phyloP scores from a whole-genome alignment of 805 yeast genomes.

The Pichia paraexigua region DNA sequence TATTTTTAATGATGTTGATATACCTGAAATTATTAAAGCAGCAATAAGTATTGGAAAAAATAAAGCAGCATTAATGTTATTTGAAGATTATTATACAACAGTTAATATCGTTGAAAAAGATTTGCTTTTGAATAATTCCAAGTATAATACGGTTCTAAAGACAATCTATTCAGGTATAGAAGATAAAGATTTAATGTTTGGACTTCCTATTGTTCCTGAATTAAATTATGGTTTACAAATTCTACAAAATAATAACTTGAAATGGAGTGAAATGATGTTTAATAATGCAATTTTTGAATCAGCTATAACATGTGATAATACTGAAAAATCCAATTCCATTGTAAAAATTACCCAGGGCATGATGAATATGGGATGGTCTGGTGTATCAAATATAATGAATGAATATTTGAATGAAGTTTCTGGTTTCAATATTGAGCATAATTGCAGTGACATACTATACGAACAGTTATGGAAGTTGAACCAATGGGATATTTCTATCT shows the following conservation, averaged over 20 bases:
- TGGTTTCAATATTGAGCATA: background rate
- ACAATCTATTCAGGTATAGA: conserved; percentile 44
- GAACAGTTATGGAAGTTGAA: conserved; percentile 72
- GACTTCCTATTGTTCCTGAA: conserved; percentile 53
- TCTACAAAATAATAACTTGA: conserved; percentile 26
- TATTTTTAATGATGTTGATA: conserved; percentile 28
- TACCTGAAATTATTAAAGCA: conserved; percentile 22
- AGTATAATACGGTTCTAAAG: conserved; percentile 16
- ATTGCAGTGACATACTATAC: conserved; percentile 28
- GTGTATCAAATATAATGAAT: conserved; percentile 40
- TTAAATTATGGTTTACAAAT: conserved; percentile 43
- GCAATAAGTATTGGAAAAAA: conserved; percentile 30
- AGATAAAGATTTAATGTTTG: conserved; percentile 57
- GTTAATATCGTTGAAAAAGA: conserved; percentile 7
- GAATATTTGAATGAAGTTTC: conserved; percentile 11
- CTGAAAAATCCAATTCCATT: background rate
- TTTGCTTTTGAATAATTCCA: background rate
- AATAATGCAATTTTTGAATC: conserved; percentile 53
- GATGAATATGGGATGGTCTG: conserved; percentile 44
- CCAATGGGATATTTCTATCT: conserved; percentile 65
- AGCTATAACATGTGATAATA: conserved; percentile 12
- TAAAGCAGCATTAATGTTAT: conserved; percentile 39
- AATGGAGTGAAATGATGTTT: conserved; percentile 34
- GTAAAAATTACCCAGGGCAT: conserved; percentile 31
- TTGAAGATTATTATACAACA: conserved; percentile 34